Percentiles rank a stretch among this genome's conserved stretches.
These are phyloP conservation scores for Neospermospora avenae DNA, from an alignment of 2,329 filamentous ascomycete genomes.

Conservation along the genomic window DNA sequence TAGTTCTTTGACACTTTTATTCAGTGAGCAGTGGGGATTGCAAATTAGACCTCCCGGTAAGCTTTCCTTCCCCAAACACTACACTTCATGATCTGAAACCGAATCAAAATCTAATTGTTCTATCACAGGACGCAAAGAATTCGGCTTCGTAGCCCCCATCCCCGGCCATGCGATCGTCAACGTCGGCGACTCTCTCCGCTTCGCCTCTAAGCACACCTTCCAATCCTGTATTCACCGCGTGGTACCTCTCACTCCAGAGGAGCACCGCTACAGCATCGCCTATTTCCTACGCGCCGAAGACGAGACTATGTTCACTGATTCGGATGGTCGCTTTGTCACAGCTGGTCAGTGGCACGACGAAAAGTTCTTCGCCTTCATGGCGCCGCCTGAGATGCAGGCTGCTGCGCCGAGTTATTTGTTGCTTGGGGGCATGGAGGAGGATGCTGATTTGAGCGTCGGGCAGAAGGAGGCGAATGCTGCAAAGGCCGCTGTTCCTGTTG, in stretches of 20 bases:
- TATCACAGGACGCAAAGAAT: slow-evolving; percentile 37
- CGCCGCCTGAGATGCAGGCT: slow-evolving; percentile 41
- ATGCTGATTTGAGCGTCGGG: slow-evolving; percentile 20
- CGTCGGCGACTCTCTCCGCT: slow-evolving; percentile 57
- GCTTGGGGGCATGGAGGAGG: slow-evolving; percentile 49
- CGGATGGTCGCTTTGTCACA: slow-evolving; percentile 47
- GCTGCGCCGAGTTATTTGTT: slow-evolving; percentile 47
- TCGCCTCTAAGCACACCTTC: slow-evolving; percentile 50
- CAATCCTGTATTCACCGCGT: slow-evolving; percentile 57
- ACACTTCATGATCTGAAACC: not conserved
- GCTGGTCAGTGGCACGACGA: slow-evolving; percentile 53
- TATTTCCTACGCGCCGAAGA: slow-evolving; percentile 57
- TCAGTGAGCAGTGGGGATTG: slow-evolving; percentile 54
- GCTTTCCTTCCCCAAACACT: not conserved
- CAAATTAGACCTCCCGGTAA: slow-evolving; percentile 50
- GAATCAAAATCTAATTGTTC: not conserved
- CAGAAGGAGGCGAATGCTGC: not conserved
- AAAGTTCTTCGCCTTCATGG: slow-evolving; percentile 49
- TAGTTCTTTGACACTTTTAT: slow-evolving; percentile 52
- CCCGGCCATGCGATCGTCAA: slow-evolving; percentile 52
- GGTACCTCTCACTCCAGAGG: slow-evolving; percentile 47
- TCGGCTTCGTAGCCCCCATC: slow-evolving; percentile 52
- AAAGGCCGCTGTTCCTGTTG: not conserved
- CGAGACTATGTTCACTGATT: slow-evolving; percentile 53
- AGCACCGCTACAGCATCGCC: slow-evolving; percentile 57